Percentiles rank a stretch among this genome's conserved stretches.
Evolutionary conservation across 179 eudicot genomes (phyloP).

Genomic region (Kewa caespitosa): DNA sequence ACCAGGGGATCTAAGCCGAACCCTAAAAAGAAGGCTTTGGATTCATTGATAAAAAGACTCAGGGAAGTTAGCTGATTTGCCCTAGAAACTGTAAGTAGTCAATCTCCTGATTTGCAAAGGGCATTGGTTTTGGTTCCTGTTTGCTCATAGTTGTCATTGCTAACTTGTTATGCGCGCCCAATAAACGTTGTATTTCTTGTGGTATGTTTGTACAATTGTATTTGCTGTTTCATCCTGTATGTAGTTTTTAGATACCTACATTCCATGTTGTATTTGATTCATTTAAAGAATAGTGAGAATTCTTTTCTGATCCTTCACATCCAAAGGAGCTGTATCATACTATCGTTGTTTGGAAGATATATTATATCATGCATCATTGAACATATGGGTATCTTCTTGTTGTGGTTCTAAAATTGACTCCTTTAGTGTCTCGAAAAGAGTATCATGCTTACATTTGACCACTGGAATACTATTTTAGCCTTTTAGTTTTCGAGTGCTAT

Average conservation of each 20-base stretch:
- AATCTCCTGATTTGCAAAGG: constrained; percentile 16
- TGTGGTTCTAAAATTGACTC: background rate
- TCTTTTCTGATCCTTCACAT: constrained; percentile 9
- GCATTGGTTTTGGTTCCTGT: constrained; percentile 38
- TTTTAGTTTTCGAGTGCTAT: background rate
- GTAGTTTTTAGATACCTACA: constrained; percentile 33
- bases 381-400: background rate
- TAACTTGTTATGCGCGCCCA: constrained; percentile 22
- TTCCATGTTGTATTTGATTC: constrained; percentile 36
- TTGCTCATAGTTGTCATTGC: constrained; percentile 24
- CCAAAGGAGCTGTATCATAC: background rate
- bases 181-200: constrained; percentile 16
- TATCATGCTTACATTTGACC: background rate
- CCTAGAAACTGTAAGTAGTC: constrained; percentile 34
- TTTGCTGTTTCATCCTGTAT: constrained; percentile 40
- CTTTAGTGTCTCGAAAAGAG: background rate
- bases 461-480: background rate
- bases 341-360: background rate
- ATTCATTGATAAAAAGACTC: constrained; percentile 75
- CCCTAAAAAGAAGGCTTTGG: constrained; percentile 83
- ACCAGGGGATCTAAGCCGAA: constrained; percentile 67
- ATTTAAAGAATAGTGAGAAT: constrained; percentile 29
- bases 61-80: constrained; percentile 58
- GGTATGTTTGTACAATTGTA: constrained; percentile 32
- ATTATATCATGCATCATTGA: constrained; percentile 3